phyloP scores from a whole-genome alignment of 2,329 filamentous ascomycete species.

The Dactylellina drechsleri region DNA sequence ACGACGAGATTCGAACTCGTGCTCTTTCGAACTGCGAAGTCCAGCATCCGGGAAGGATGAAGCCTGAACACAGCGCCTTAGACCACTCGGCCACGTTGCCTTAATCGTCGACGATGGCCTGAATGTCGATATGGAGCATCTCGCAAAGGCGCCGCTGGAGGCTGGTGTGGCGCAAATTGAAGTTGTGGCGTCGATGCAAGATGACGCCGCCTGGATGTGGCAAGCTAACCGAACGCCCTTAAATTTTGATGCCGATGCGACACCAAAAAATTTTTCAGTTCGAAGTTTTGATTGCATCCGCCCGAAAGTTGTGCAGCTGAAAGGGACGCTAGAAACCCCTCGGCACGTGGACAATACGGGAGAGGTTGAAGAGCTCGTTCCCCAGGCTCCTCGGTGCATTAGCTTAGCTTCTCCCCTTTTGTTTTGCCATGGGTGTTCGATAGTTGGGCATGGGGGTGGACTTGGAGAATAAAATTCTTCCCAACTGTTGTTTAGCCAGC shows the following conservation, averaged over 20 bases:
- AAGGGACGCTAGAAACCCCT: neutral
- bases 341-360: constrained; percentile 30
- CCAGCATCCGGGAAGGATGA: constrained; percentile 54
- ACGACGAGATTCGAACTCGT: constrained; percentile 57
- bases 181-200: constrained; percentile 30
- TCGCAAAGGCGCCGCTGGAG: neutral
- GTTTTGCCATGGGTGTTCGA: too few species aligned
- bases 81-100: constrained; percentile 57
- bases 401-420: too few species aligned
- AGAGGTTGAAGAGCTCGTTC: constrained; percentile 28
- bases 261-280: constrained; percentile 1
- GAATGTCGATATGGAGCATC: too few species aligned
- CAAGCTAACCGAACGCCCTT: constrained; percentile 36
- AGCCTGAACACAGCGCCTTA: constrained; percentile 57
- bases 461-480: constrained; percentile 42
- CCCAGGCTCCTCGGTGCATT: neutral
- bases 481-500: constrained; percentile 3
- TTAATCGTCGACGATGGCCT: neutral
- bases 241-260: constrained; percentile 3
- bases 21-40: constrained; percentile 57
- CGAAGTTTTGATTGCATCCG: constrained; percentile 4
- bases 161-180: neutral
- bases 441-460: neutral
- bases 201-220: constrained; percentile 51
- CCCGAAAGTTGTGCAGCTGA: neutral